A percentile compares a stretch with the other conserved stretches of the same genome.
Evolutionary conservation across 2,329 filamentous ascomycete species (phyloP).

Genomic region (Zarea fungicola): DNA sequence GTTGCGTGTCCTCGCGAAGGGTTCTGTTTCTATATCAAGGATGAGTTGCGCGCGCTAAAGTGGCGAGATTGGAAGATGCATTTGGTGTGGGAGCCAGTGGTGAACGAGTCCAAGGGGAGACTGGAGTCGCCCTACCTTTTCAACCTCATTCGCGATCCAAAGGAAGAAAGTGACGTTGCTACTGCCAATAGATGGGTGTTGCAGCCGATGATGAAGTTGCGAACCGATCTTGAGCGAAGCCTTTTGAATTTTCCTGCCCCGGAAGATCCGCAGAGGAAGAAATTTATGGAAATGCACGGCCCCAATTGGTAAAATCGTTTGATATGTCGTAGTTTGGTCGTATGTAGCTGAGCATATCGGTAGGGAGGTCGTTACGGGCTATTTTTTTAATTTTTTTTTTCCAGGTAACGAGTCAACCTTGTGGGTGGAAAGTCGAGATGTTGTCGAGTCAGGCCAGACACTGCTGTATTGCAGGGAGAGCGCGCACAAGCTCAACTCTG

Average conservation of each 20-base stretch:
- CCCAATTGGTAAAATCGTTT: neutral
- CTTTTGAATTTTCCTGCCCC: slow-evolving; percentile 12
- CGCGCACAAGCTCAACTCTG: too few species aligned
- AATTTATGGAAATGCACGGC: neutral
- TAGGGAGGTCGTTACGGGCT: too few species aligned
- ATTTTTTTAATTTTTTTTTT: too few species aligned
- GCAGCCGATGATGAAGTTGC: slow-evolving; percentile 26
- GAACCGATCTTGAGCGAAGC: slow-evolving; percentile 23
- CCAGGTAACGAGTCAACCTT: too few species aligned
- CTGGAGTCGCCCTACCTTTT: slow-evolving; percentile 30
- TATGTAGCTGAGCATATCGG: too few species aligned
- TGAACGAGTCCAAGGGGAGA: slow-evolving; percentile 27
- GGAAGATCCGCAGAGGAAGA: neutral
- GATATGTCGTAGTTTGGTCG: too few species aligned
- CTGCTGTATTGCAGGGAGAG: too few species aligned
- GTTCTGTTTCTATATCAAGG: slow-evolving; percentile 30
- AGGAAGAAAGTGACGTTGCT: slow-evolving; percentile 27
- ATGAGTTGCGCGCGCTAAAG: slow-evolving; percentile 29
- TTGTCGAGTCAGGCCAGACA: too few species aligned
- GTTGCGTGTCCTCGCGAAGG: slow-evolving; percentile 19
- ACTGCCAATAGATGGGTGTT: slow-evolving; percentile 29
- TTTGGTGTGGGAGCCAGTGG: slow-evolving; percentile 29
- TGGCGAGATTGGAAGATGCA: slow-evolving; percentile 33
- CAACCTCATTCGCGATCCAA: slow-evolving; percentile 28
- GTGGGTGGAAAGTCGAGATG: too few species aligned